Evolutionary conservation across 2,329 filamentous ascomycete species (phyloP).

Genomic region (Beauveria sp.): DNA sequence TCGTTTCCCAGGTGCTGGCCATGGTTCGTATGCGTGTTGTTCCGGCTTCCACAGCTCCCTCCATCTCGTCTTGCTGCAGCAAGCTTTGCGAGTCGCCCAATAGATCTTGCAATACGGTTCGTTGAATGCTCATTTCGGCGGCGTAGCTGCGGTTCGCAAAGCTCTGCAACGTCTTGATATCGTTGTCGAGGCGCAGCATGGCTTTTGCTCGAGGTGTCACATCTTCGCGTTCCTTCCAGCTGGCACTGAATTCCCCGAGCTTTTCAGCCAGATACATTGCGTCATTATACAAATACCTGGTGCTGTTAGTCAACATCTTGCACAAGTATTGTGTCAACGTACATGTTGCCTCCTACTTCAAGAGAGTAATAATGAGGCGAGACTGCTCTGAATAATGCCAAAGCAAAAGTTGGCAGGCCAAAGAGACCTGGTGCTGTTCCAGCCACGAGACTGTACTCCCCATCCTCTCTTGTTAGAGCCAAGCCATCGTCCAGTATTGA

Average conservation of each 20-base stretch:
- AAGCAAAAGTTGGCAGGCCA: slow-evolving; percentile 59
- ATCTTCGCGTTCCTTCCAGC: slow-evolving; percentile 48
- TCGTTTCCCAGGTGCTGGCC: slow-evolving; percentile 48
- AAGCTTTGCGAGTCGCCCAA: slow-evolving; percentile 54
- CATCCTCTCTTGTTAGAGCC: slow-evolving; percentile 47
- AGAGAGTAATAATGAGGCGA: slow-evolving; percentile 66
- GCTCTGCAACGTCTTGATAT: slow-evolving; percentile 49
- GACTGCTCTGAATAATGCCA: slow-evolving; percentile 74
- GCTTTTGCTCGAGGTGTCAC: slow-evolving; percentile 40
- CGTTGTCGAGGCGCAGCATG: slow-evolving; percentile 52
- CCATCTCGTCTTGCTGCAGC: slow-evolving; percentile 48
- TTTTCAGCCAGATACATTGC: slow-evolving; percentile 54
- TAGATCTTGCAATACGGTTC: slow-evolving; percentile 53
- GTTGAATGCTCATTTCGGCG: slow-evolving; percentile 53
- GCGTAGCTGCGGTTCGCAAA: slow-evolving; percentile 57
- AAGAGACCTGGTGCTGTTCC: slow-evolving; percentile 64
- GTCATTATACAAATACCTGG: slow-evolving; percentile 60
- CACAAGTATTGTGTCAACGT: slow-evolving; percentile 19
- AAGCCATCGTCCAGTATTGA: slow-evolving; percentile 53
- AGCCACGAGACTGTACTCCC: slow-evolving; percentile 49
- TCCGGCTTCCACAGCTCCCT: slow-evolving; percentile 45
- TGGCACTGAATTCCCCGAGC: slow-evolving; percentile 38
- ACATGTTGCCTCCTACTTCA: slow-evolving; percentile 57
- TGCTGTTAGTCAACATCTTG: slow-evolving; percentile 3
- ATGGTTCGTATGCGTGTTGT: slow-evolving; percentile 44